Conservation (phyloP, 2,329 filamentous ascomycete species). For the Fusarium sp. region DNA sequence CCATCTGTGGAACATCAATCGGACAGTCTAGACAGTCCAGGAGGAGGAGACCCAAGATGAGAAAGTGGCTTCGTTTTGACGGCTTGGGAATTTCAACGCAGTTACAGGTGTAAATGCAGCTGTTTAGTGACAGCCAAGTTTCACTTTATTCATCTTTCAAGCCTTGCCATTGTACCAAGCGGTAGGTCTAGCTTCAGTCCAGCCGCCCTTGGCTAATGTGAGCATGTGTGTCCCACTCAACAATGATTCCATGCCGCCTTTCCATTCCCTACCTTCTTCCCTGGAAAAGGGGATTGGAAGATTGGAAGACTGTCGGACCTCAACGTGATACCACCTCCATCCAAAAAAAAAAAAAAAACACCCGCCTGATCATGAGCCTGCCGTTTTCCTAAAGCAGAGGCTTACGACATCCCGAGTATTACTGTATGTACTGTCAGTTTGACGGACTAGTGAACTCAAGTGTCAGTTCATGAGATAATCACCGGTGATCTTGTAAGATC, state of each 20-base stretch:
- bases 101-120: constrained; percentile 3
- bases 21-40: neutral
- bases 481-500: constrained; percentile 35
- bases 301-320: constrained; percentile 16
- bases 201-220: constrained; percentile 4
- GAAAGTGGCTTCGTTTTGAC: constrained; percentile 25
- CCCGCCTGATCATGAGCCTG: constrained; percentile 3
- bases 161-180: constrained; percentile 6
- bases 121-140: constrained; percentile 3
- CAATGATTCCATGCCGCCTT: constrained; percentile 27
- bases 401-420: constrained; percentile 28
- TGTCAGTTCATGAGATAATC: constrained; percentile 9
- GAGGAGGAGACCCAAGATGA: constrained; percentile 6
- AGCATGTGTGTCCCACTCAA: constrained; percentile 28
- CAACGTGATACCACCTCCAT: constrained; percentile 25
- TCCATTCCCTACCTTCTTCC: constrained; percentile 11
- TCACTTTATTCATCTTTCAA: constrained; percentile 11
- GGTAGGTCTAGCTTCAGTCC: constrained; percentile 16
- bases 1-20: constrained; percentile 31
- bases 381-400: constrained; percentile 22
- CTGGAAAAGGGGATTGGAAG: constrained; percentile 17
- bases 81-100: constrained; percentile 11
- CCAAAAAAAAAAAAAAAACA: constrained; percentile 21
- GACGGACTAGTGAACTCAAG: neutral
- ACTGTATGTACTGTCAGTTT: neutral